A percentile compares a stretch with the other conserved stretches of the same genome.
phyloP scores from a whole-genome alignment of 495 filamentous ascomycete genomes.

The Alectoria sarmentosa region DNA sequence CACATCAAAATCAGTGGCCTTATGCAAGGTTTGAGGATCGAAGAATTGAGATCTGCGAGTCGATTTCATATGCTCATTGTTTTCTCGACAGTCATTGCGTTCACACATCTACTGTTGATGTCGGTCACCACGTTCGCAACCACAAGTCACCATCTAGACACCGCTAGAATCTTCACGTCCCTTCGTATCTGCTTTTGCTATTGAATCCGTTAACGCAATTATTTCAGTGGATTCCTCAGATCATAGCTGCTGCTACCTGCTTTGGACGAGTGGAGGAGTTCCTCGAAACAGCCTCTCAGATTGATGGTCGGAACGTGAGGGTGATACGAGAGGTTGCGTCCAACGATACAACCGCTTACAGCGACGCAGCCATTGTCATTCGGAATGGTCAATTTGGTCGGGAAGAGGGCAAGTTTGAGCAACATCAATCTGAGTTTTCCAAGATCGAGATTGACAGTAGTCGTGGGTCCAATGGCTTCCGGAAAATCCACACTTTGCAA shows the following conservation, averaged over 20 bases:
- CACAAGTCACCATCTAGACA: background rate
- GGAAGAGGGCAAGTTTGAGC: background rate
- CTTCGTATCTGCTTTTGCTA: background rate
- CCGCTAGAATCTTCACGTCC: background rate
- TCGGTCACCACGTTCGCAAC: background rate
- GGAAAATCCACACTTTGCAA: background rate
- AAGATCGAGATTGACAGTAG: background rate
- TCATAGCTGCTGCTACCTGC: background rate
- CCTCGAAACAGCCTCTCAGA: background rate
- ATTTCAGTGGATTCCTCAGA: background rate
- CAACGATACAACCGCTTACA: background rate
- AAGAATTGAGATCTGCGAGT: background rate
- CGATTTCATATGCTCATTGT: background rate
- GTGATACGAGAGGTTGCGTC: background rate
- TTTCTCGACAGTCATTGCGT: background rate
- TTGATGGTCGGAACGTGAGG: background rate
- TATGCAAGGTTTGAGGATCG: background rate
- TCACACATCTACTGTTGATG: background rate
- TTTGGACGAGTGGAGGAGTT: background rate
- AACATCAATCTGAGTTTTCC: background rate
- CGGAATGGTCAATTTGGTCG: background rate
- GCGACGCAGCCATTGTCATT: background rate
- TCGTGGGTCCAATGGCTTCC: background rate
- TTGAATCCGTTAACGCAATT: background rate
- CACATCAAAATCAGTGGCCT: background rate